Evolutionary conservation across 306 rosid genomes (phyloP), one percentile per base, ranked within the genome.

Genomic region (Abrus precatorius): DNA sequence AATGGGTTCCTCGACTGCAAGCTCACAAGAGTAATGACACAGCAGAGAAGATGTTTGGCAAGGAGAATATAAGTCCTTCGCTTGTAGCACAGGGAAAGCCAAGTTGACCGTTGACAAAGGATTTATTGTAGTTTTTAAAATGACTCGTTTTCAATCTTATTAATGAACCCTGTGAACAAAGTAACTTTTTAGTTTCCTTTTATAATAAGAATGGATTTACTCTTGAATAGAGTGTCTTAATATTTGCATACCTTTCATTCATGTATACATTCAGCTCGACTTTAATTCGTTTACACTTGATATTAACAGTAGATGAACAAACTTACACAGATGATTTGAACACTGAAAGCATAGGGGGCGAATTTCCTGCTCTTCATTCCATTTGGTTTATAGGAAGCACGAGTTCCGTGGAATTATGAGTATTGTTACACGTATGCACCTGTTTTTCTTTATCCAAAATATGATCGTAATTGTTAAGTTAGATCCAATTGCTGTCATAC

Each of bases 1-100:
- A 92, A 79, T 91, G 91, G 91, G 92, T 82, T 45, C 93, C 97
- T 38, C 86, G 91, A 83, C 34, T 93, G 75, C 89, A 93, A 78
- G 92, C 86, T 78, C 88, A 89, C 78, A 89, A 90, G 68, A 89
- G 93, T 68, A 97, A 84, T 34, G 88, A 78, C 34, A 53, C 12
- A 14, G 85, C 76, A 74, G 84, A 54, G 72, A 75, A 76, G 56
- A 80, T 77, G 71, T 82, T 30, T 10, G 74, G 54, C 74, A 88
- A 89, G 84, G 95, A 87, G 85, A 92, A 88, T 59, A 71, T 72
- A 11, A 72, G 54, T 78, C 63, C 89, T 80, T 81, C 81, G 10
- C 84, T 70, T 32, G 74, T 74, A 71, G 48, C 74, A 41, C 84
- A 63, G 79, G 82, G 53, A 83, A 86, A 59, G 45, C 82, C 69